phyloP scores from a whole-genome alignment of 2,329 filamentous ascomycete species.

The Penicillium capsulatum region DNA sequence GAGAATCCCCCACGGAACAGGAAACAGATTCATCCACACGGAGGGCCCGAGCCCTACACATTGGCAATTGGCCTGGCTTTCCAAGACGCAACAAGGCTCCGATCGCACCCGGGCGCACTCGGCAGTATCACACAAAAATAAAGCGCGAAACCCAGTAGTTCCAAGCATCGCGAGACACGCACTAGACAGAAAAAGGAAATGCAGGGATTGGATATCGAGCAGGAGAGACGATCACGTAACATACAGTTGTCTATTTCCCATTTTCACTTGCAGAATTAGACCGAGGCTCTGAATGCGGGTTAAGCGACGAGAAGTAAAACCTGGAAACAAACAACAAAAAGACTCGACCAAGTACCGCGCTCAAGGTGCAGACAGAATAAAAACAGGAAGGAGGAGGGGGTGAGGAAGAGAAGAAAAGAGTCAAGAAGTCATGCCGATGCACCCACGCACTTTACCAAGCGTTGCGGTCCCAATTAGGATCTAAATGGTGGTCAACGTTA shows the following conservation, averaged over 20 bases:
- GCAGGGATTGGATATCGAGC: constrained; percentile 14
- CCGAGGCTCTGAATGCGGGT: constrained; percentile 2
- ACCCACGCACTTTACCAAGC: constrained; percentile 58
- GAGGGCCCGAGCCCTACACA: too few species aligned
- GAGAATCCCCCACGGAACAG: too few species aligned
- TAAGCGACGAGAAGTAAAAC: neutral
- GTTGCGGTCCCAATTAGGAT: constrained; percentile 75
- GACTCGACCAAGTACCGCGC: constrained; percentile 1
- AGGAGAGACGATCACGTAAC: constrained; percentile 12
- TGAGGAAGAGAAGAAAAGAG: constrained; percentile 1
- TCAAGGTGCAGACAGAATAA: constrained; percentile 11
- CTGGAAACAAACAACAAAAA: constrained; percentile 1
- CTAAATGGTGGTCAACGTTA: constrained; percentile 29
- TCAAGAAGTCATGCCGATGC: constrained; percentile 1
- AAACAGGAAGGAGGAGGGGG: too few species aligned
- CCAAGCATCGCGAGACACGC: neutral
- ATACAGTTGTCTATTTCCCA: constrained; percentile 13
- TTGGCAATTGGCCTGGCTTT: too few species aligned
- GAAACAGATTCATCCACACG: too few species aligned
- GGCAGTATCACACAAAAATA: too few species aligned
- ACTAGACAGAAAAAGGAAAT: neutral
- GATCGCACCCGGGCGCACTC: too few species aligned
- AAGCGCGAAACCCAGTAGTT: too few species aligned
- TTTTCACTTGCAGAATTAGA: constrained; percentile 2
- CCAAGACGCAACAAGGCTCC: too few species aligned